Evolutionary conservation across 176 grass and related monocot genomes (phyloP), one percentile per base, ranked within the genome.

Genomic region (Neostapfia colusana): DNA sequence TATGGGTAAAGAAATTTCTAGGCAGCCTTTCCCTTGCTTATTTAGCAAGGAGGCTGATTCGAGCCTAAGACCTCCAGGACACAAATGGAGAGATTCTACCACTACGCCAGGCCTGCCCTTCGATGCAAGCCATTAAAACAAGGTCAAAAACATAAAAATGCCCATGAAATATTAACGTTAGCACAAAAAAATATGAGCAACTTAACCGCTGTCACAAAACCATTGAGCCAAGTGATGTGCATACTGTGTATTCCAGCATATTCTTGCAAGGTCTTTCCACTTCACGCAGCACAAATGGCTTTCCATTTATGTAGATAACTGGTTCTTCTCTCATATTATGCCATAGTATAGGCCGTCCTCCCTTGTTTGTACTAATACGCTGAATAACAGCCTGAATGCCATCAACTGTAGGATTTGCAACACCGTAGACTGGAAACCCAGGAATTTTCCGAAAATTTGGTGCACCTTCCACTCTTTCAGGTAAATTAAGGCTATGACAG

Each of bases 311-410:
- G 73, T 95, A 98, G 70, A 98, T 86, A 82, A 98, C 95, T 23
- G 95, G 95, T 70, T 98, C 95, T 95, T 98, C 95, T 81, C 95
- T 92, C 95, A 98, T 98, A 73, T 98, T 98, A 81, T 98, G 95
- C 95, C 95, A 98, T 56, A 98, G 79, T 81, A 98, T 82, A 11
- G 91, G 85, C 11, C 85, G 65, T n/a, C 89, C 85, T 79, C 91
- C 95, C 64, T 98, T 94, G 81, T 80, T 94, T 73, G 87, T 86
- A 87, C 85, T 88, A 65, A 95, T 82, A 13, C 83, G 75, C 77
- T 88, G 87, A 64, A 98, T 85, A 73, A 98, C 95, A 72, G 87
- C 84, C 56, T 82, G 84, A 82, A 98, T 95, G 44, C 95, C 95
- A 82, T 98, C 91, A 61, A 92, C 59, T 10, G 95, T 98, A 63